A percentile compares a stretch with the other conserved stretches of the same genome.
Conservation (phyloP, 192 early-diverging fungal species). For the Dissophora globulifera region DNA sequence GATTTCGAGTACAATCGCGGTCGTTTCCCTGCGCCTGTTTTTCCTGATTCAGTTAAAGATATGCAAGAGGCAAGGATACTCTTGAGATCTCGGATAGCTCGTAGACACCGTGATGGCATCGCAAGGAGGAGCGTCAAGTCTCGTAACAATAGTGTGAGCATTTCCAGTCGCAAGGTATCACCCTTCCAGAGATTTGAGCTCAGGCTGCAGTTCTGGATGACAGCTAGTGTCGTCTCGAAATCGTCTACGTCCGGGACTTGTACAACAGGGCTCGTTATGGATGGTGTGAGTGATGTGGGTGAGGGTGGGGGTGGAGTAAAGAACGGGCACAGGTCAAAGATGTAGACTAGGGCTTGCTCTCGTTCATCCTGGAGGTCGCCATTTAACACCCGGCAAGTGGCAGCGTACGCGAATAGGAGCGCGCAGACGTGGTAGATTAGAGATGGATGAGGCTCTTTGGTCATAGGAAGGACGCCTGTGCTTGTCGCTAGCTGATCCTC, state of each 20-base stretch:
- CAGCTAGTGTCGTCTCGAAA: conserved; percentile 45
- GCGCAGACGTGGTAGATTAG: conserved; percentile 36
- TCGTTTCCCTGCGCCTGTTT: neutral
- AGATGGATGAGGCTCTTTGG: conserved; percentile 31
- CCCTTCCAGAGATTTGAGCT: conserved; percentile 49
- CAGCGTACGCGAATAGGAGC: conserved; percentile 32
- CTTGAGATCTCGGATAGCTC: conserved; percentile 21
- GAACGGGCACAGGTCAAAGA: conserved; percentile 46
- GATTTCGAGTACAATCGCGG: conserved; percentile 17
- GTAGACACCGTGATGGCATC: conserved; percentile 18
- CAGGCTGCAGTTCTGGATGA: conserved; percentile 22
- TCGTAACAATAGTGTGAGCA: conserved; percentile 29
- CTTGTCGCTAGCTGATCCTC: neutral
- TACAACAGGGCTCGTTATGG: neutral
- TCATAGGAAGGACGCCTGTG: conserved; percentile 12
- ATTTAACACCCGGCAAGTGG: conserved; percentile 25
- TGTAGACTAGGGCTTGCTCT: conserved; percentile 16
- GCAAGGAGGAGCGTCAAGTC: conserved; percentile 35
- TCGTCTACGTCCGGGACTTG: conserved; percentile 23
- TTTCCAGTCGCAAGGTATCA: conserved; percentile 35
- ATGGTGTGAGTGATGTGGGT: neutral
- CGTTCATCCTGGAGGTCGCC: conserved; percentile 36
- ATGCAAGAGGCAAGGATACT: conserved; percentile 3
- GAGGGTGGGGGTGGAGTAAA: conserved; percentile 16
- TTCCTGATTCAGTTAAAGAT: neutral